Conservation (phyloP, 495 filamentous ascomycete genomes). For the Pyrenula aspistea region DNA sequence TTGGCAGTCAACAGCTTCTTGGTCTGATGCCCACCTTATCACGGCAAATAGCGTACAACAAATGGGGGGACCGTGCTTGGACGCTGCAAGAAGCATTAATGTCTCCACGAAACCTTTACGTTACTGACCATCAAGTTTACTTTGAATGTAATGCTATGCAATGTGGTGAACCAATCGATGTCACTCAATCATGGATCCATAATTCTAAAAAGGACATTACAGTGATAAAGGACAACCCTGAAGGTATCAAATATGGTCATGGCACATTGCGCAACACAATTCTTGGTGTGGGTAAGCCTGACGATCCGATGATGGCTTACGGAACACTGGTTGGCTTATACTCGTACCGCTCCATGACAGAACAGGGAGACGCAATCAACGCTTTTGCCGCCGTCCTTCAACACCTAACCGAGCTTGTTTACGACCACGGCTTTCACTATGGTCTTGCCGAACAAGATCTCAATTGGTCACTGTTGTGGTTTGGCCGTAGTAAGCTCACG, state of each 20-base stretch:
- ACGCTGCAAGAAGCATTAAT: neutral
- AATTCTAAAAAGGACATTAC: neutral
- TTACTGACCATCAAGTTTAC: neutral
- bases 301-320: neutral
- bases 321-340: neutral
- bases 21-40: slow-evolving; percentile 3
- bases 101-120: neutral
- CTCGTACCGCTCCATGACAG: neutral
- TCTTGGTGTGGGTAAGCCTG: neutral
- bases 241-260: neutral
- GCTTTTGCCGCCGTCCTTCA: neutral
- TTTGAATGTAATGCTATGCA: slow-evolving; percentile 1
- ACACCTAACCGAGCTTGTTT: neutral
- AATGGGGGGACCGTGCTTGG: neutral
- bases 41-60: neutral
- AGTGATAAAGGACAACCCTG: neutral
- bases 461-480: neutral
- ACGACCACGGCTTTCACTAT: neutral
- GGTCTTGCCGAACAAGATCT: neutral
- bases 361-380: neutral
- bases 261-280: neutral
- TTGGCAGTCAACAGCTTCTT: slow-evolving; percentile 2
- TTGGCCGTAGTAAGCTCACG: neutral
- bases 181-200: neutral
- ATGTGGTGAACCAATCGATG: neutral